Base-by-base conservation (phyloP, 129 eudicot species). In the Flaveria trinervia region DNA sequence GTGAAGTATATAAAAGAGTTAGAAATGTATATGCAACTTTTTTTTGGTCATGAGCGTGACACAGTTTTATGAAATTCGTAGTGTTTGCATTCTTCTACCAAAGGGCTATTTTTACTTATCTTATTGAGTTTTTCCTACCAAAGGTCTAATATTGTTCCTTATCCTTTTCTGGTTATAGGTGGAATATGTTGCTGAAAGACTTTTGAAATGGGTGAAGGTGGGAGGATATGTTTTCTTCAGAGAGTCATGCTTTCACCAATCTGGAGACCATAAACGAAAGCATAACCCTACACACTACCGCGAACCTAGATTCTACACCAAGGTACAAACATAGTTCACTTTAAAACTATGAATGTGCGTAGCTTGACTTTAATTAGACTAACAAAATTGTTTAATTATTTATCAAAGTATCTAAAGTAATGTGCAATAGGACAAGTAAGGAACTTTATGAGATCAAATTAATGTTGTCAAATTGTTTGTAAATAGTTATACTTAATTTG, bases 171-270 rank as follows among this genome's bases (percentile, higher is more conserved):
- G 20, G 67, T 79, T 69, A n/a, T 78, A 95, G 97, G 97, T 95
- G 69, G 91, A 89, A 76, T 9, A 64, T 67, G 77, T 92, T 80
- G 92, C 85, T 16, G 82, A 80, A 78, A 88, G 88, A 82, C 73
- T 95, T 83, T 75, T 84, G 66, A 92, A 83, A 79, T 95, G 97
- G 99, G 73, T 95, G 84, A 95, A 95, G 84, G 94, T 88, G 62
- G 99, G 99, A 18, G 99, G 99, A 55, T 78, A 57, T 80, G 89
- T 95, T 54, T 92, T 91, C 83, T 95, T 95, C 79, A 85, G 94
- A 70, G 99, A 95, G 65, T 89, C 96, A 64, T 91, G 99, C 83
- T 94, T 92, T 84, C 96, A 89, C 77, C 96, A 87, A 77, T 94
- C 97, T 41, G 99, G 96, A 71, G 97, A 91, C 81, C 88, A 88